Conservation (phyloP, 306 rosid genomes). For the Cicer arietinum region DNA sequence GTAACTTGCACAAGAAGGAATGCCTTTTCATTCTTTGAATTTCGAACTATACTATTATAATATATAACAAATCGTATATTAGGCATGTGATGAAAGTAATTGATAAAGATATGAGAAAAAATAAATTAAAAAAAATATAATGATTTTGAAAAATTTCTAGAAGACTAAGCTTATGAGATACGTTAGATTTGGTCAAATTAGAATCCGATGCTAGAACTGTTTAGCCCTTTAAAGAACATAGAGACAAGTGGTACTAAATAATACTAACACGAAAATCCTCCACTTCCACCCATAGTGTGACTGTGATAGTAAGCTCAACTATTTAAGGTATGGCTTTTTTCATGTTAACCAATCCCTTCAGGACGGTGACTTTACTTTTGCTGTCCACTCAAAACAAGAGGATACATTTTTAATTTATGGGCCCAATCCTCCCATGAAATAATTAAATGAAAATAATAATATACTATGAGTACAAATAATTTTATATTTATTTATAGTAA, state of each 20-base stretch:
- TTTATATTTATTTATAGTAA: too few species aligned
- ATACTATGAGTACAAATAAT: too few species aligned
- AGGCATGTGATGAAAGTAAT: constrained; percentile 36
- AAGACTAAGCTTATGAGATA: constrained; percentile 23
- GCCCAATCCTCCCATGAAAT: constrained; percentile 1
- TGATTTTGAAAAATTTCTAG: neutral
- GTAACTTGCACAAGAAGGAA: constrained; percentile 28
- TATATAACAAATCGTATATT: neutral
- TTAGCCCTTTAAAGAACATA: constrained; percentile 30
- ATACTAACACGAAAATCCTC: constrained; percentile 33
- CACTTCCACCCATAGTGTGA: constrained; percentile 40
- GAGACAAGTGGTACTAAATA: constrained; percentile 40
- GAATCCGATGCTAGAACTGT: constrained; percentile 44
- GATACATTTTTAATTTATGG: neutral
- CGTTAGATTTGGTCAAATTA: constrained; percentile 43
- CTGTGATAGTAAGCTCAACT: constrained; percentile 38
- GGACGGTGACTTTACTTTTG: constrained; percentile 29
- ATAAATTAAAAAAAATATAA: neutral
- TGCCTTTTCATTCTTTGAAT: constrained; percentile 9
- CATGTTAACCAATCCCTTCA: constrained; percentile 33
- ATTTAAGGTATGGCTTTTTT: constrained; percentile 29
- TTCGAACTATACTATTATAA: neutral
- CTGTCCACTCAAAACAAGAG: constrained; percentile 32
- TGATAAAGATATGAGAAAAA: neutral
- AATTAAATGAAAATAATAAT: neutral